Evolutionary conservation across 1,139 yeast genomes (phyloP).

Genomic region (Debaryomycetaceae sp.): DNA sequence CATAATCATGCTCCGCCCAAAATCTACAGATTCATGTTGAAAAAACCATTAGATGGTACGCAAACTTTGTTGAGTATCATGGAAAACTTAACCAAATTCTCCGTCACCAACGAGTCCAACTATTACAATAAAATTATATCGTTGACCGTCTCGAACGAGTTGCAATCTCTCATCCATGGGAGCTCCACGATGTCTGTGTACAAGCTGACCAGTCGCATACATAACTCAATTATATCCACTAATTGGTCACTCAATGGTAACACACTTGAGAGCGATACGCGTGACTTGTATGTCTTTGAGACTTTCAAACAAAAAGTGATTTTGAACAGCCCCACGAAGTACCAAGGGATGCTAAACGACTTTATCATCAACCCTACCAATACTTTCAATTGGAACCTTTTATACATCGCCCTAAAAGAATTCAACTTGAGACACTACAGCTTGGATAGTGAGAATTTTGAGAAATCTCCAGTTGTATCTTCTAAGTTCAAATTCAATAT

Average conservation of each 20-base stretch:
- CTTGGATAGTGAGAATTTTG: conserved; percentile 12
- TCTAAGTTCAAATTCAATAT: conserved; percentile 9
- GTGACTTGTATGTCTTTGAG: conserved; percentile 20
- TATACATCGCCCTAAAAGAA: conserved; percentile 38
- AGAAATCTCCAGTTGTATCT: conserved; percentile 12
- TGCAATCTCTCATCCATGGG: conserved; percentile 29
- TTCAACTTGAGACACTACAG: conserved; percentile 19
- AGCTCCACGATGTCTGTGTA: conserved; percentile 28
- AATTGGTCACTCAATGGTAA: conserved; percentile 35
- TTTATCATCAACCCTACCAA: conserved; percentile 37
- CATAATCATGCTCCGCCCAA: conserved; percentile 34
- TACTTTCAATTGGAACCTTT: conserved; percentile 36
- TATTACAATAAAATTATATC: conserved; percentile 33
- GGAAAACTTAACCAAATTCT: conserved; percentile 25
- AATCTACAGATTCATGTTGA: conserved; percentile 30
- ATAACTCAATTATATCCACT: conserved; percentile 43
- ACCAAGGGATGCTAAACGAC: conserved; percentile 39
- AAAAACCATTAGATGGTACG: conserved; percentile 14
- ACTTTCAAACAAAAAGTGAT: conserved; percentile 41
- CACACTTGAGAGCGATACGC: conserved; percentile 5
- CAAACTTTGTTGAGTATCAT: conserved; percentile 14
- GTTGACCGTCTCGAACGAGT: conserved; percentile 39
- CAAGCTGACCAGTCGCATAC: conserved; percentile 38
- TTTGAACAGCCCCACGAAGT: conserved; percentile 41
- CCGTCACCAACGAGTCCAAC: conserved; percentile 18